Percentiles rank a stretch among this genome's conserved stretches.
phyloP scores from a whole-genome alignment of 257 asterid species.

The Cordia subcordata region DNA sequence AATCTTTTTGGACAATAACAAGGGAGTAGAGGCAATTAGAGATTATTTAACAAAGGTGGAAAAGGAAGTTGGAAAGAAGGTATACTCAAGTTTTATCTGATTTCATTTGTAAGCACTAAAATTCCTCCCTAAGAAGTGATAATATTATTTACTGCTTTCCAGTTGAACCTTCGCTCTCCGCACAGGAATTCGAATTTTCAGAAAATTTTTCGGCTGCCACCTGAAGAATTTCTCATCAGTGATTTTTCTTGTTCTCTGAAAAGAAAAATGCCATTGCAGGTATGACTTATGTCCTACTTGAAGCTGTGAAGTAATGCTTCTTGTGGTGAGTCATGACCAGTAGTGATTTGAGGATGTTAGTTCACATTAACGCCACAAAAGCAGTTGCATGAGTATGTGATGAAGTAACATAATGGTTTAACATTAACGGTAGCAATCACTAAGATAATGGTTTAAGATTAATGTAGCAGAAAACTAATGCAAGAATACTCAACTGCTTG shows the following conservation, averaged over 20 bases:
- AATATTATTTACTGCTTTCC: constrained; percentile 23
- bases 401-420: too few relatives aligned
- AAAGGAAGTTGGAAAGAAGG: constrained; percentile 94
- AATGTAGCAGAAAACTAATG: too few relatives aligned
- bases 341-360: too few relatives aligned
- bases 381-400: too few relatives aligned
- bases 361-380: too few relatives aligned
- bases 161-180: constrained; percentile 82
- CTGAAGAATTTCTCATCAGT: constrained; percentile 83
- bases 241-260: constrained; percentile 85
- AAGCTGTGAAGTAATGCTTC: too few relatives aligned
- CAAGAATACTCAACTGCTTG: too few relatives aligned
- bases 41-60: constrained; percentile 80
- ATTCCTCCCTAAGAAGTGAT: too few relatives aligned
- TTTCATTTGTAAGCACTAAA: neutral
- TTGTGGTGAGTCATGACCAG: too few relatives aligned
- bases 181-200: constrained; percentile 76
- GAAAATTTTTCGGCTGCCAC: constrained; percentile 73
- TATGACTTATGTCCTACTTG: constrained; percentile 8
- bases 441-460: too few relatives aligned
- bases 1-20: constrained; percentile 76
- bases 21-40: constrained; percentile 83
- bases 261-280: constrained; percentile 92
- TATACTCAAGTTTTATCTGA: constrained; percentile 15
- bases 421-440: too few relatives aligned